Base-by-base conservation (phyloP, 768 basidiomycete genomes). In the Xerocomellus intermedius region DNA sequence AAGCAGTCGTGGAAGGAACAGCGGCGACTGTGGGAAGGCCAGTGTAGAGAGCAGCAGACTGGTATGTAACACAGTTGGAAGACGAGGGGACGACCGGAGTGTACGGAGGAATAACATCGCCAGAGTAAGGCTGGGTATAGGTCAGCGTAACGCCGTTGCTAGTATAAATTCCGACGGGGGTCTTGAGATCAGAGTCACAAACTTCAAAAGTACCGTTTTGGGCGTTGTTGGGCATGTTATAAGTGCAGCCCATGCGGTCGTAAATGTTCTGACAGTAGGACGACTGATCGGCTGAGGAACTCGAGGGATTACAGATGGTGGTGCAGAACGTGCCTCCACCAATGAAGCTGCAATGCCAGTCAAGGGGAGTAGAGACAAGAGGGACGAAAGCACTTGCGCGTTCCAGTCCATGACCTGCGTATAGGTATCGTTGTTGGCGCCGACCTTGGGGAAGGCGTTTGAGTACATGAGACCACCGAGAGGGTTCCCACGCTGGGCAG, bases 401-500 rank as follows among this genome's bases (percentile, higher is more conserved):
- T 78, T 77, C 89, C 89, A 91, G 61, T 89, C 81, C 4, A 73
- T 72, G 24, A 85, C 75, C 64, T 92, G 90, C 12, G 68, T 61
- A 63, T 71, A 76, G 0, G 74, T 69, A 56, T 60, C 64, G 60
- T 77, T 79, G 61, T 78, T 50, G 13, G 75, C 68, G 43, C 58
- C 65, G 57, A 71, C 61, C 52, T 54, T 60, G 19, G 82, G 80
- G 65, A 77, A 85, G 12, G 73, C 78, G 55, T 74, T 84, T 0
- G 87, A 83, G 74, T 79, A 92, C 41, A 89, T 54, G 26, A 91
- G 68, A 46, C 82, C 87, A 58, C 90, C 90, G 26, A 89, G 75
- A 4, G 88, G 88, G 74, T 91, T 94, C n/a, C 91, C 91, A 58
- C 86, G 82, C 81, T 86, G 59, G 14, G 42, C 30, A 42, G 14